phyloP scores from a whole-genome alignment of 1,284 basidiomycete genomes.

The Tranzscheliella williamsii region DNA sequence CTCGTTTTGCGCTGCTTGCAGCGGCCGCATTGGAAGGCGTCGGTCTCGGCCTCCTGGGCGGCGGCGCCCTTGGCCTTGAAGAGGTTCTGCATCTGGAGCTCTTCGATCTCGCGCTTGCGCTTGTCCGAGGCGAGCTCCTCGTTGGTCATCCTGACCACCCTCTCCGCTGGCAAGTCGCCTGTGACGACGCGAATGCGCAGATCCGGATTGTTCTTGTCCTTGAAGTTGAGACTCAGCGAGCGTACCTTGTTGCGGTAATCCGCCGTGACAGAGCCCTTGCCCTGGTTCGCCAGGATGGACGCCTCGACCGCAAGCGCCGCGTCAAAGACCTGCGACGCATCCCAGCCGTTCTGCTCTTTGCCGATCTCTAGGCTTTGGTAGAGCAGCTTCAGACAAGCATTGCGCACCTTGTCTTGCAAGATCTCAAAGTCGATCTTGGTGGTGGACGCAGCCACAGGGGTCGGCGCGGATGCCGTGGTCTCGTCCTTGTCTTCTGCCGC shows the following conservation, averaged over 20 bases:
- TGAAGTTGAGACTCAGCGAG: slow-evolving; percentile 86
- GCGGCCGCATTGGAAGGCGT: slow-evolving; percentile 93
- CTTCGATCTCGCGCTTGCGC: slow-evolving; percentile 77
- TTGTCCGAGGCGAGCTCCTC: slow-evolving; percentile 95
- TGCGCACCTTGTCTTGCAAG: slow-evolving; percentile 69
- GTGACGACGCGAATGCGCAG: slow-evolving; percentile 81
- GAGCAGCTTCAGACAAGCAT: slow-evolving; percentile 85
- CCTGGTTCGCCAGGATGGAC: slow-evolving; percentile 55
- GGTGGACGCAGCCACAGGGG: slow-evolving; percentile 10
- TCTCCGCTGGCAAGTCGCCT: slow-evolving; percentile 73
- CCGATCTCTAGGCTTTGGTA: slow-evolving; percentile 77
- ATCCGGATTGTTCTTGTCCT: slow-evolving; percentile 90
- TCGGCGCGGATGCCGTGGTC: slow-evolving; percentile 15
- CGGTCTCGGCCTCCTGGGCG: slow-evolving; percentile 83
- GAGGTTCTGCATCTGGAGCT: slow-evolving; percentile 69
- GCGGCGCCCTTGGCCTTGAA: slow-evolving; percentile 88
- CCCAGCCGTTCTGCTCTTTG: slow-evolving; percentile 34
- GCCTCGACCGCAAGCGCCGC: slow-evolving; percentile 63
- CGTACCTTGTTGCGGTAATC: slow-evolving; percentile 81
- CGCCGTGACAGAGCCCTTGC: slow-evolving; percentile 40
- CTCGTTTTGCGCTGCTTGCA: slow-evolving; percentile 66
- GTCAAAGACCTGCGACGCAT: slow-evolving; percentile 61
- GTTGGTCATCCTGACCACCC: slow-evolving; percentile 79
- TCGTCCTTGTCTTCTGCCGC: slow-evolving; percentile 6
- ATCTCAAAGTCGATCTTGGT: slow-evolving; percentile 55